Evolutionary conservation across 495 filamentous ascomycete genomes (phyloP).

Genomic region (Xylaria curta): DNA sequence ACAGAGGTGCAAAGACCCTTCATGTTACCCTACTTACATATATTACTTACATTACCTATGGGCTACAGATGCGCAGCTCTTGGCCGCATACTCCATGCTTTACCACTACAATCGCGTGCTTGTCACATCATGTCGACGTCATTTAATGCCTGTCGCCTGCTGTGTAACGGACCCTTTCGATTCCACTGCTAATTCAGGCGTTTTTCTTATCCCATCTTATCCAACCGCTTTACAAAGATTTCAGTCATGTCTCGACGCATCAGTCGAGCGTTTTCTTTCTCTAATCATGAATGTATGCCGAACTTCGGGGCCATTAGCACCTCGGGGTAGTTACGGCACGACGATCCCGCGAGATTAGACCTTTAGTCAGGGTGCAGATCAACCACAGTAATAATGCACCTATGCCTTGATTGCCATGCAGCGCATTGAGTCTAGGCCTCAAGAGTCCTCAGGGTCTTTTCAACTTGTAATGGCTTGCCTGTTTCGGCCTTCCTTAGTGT

Average conservation of each 20-base stretch:
- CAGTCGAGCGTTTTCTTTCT: not conserved
- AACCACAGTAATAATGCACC: conserved; percentile 10
- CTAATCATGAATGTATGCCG: not conserved
- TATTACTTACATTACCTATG: conserved; percentile 8
- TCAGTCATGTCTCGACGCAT: not conserved
- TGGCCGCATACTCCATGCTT: conserved; percentile 13
- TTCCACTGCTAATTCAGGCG: not conserved
- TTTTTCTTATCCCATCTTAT: not conserved
- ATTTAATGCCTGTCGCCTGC: conserved; percentile 19
- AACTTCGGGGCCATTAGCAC: not conserved
- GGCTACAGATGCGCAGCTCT: conserved; percentile 1
- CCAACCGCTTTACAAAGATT: not conserved
- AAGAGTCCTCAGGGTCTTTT: not conserved
- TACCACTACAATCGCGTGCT: conserved; percentile 15
- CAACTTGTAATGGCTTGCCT: conserved; percentile 15
- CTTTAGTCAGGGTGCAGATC: conserved; percentile 11
- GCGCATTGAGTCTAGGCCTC: conserved; percentile 19
- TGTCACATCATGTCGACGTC: conserved; percentile 29
- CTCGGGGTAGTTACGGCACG: not conserved
- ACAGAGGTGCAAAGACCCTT: not conserved
- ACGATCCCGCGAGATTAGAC: conserved; percentile 16
- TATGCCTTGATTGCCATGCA: conserved; percentile 25
- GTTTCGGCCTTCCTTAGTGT: conserved; percentile 11
- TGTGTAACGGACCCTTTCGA: conserved; percentile 19
- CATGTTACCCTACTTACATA: conserved; percentile 1